Base-by-base conservation (phyloP, 176 grass and related monocot species). In the Saccharum spontaneum region DNA sequence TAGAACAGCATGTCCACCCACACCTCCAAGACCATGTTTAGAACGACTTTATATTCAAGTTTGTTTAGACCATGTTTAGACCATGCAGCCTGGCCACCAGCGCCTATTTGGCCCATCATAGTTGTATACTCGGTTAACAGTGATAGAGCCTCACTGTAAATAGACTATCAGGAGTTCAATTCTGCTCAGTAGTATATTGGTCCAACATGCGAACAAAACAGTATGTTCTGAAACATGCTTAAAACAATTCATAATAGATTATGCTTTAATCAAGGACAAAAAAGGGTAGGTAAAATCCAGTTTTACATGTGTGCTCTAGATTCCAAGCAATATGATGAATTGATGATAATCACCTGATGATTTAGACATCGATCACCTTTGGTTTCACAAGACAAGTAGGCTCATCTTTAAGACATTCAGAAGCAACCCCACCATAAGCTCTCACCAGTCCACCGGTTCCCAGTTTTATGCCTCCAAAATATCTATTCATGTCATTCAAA, bases 381-480 rank as follows among this genome's bases (percentile, higher is more conserved):
- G 97, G 97, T 80, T 96, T 99, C 71, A 99, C 86, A 73, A 94
- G 80, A 88, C 86, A 89, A 86, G 93, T 98, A 59, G 83, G 77
- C 84, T 90, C 93, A 79, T 87, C 89, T 88, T 94, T 99, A 43
- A 99, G 87, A 55, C 93, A 96, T 79, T 96, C 91, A 86, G 92
- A 91, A 87, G 97, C 91, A 77, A 92, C 93, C 67, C 96, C 93
- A 7, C 93, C 97, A 74, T 98, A 98, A 73, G 97, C 97, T 86
- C 97, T 90, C 22, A 96, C 93, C 74, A 99, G 69, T 23, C 97
- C 97, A 64, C 93, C 93, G 12, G 93, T 96, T 81, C 93, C 93
- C 54, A 99, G 78, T 86, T 96, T 96, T 89, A 99, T 99, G 83
- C 97, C 97, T 86, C 91, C 91, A 65, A 99, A 99, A 84, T 99